Base-by-base conservation (phyloP, 1,284 basidiomycete genomes). In the Ganoderma sinense region DNA sequence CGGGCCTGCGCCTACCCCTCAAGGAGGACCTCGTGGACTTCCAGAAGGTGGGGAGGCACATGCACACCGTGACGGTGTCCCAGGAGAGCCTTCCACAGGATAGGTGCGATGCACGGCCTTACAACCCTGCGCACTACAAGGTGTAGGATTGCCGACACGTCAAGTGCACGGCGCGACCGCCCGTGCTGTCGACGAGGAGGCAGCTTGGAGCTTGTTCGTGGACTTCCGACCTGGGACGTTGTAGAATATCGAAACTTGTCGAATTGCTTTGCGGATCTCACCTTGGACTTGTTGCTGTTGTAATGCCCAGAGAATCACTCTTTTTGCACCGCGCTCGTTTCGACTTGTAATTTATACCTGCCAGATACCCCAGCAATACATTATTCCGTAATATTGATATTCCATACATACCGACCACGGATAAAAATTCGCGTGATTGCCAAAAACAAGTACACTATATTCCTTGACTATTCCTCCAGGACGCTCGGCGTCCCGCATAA, bases 1-100 rank as follows among this genome's bases (percentile, higher is more conserved):
- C 85, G 0, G 83, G 82, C 18, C 74, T 75, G n/a, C 18, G 73
- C 13, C 63, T 81, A 14, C 80, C 70, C 51, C 69, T 84, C 68
- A 70, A 81, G 51, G 71, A 79, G 71, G 83, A 84, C 53, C 36
- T 56, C 16, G 53, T 29, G 26, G 64, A 65, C 8, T 65, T 43
- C 51, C 36, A 39, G 36, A 16, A 8, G n/a, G 51, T 40, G 64
- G 39, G 14, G 33, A 58, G 33, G 23, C 36, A 29, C 4, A 43
- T 65, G 36, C 23, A 13, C 59, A 36, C 36, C 6, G 36, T 36
- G 36, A 29, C 23, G 13, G 26, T 43, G 39, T 36, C 31, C 4
- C 33, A 43, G 20, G 59, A 61, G 14, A 40, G 29, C 20, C 20
- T 40, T 16, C 4, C 56, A 14, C 3, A 41, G 18, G 10, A 41